Conservation (phyloP, 805 yeast genomes). For the Candida takata region DNA sequence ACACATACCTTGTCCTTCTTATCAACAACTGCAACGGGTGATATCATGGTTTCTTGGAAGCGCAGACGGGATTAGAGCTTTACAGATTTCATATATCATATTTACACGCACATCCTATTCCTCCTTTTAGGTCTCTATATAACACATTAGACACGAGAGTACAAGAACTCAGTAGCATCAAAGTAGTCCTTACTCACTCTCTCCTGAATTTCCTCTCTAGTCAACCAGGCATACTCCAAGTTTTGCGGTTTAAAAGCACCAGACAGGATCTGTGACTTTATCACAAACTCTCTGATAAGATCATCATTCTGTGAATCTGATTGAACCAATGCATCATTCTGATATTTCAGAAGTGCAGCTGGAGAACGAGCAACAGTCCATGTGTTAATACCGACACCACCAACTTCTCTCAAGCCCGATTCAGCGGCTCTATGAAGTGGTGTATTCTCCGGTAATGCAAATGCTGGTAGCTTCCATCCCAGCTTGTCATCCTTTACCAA, state of each 20-base stretch:
- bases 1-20: conserved; percentile 11
- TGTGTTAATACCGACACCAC: conserved; percentile 72
- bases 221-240: conserved; percentile 70
- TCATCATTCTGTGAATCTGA: conserved; percentile 14
- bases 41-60: conserved; percentile 3
- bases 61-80: not conserved
- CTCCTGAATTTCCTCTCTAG: conserved; percentile 65
- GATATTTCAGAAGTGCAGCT: conserved; percentile 54
- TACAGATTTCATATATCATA: not conserved
- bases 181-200: conserved; percentile 50
- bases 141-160: conserved; percentile 25
- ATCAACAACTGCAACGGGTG: conserved; percentile 23
- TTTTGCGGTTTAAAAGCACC: conserved; percentile 55
- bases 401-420: conserved; percentile 58
- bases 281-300: conserved; percentile 52
- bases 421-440: conserved; percentile 68
- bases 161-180: conserved; percentile 37
- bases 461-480: conserved; percentile 79
- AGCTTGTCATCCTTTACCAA: conserved; percentile 42
- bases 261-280: conserved; percentile 83
- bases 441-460: conserved; percentile 35
- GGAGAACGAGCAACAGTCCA: conserved; percentile 93
- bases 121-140: not conserved
- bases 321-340: conserved; percentile 18
- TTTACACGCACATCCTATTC: conserved; percentile 5